A percentile compares a stretch with the other conserved stretches of the same genome.
Evolutionary conservation across 2,329 filamentous ascomycete genomes (phyloP).

Genomic region (Fusarium heterosporum): DNA sequence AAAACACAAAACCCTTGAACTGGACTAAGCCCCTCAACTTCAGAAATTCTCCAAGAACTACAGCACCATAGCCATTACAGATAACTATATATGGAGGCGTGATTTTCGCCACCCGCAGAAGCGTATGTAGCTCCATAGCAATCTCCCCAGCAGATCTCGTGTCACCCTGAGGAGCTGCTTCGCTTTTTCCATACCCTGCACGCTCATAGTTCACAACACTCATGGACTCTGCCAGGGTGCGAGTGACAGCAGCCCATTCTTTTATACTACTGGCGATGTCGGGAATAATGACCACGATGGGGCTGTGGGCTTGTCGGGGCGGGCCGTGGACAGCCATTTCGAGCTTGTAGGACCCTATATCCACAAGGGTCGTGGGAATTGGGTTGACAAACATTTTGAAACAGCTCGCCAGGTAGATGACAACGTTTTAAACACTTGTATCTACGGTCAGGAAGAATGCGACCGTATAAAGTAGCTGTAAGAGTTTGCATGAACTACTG

Average conservation of each 20-base stretch:
- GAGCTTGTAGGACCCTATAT: constrained; percentile 6
- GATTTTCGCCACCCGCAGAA: constrained; percentile 22
- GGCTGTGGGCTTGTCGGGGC: constrained; percentile 33
- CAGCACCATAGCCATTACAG: constrained; percentile 1
- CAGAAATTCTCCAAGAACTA: constrained; percentile 15
- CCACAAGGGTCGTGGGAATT: not conserved
- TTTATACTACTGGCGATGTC: constrained; percentile 26
- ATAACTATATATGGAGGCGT: constrained; percentile 31
- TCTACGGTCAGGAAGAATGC: not conserved
- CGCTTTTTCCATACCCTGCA: constrained; percentile 20
- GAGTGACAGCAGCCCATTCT: constrained; percentile 26
- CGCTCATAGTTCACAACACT: constrained; percentile 26
- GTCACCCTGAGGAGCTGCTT: not conserved
- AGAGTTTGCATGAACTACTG: not conserved
- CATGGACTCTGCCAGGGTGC: constrained; percentile 9
- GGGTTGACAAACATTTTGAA: not conserved
- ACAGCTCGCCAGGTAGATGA: not conserved
- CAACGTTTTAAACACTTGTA: not conserved
- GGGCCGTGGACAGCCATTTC: constrained; percentile 11
- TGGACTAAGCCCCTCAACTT: constrained; percentile 10
- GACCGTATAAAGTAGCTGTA: not conserved
- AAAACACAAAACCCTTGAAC: constrained; percentile 34
- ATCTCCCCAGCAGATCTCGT: constrained; percentile 3
- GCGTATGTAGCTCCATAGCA: constrained; percentile 15
- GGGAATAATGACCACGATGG: constrained; percentile 26